Conservation (phyloP, 2,329 filamentous ascomycete genomes). For the Nemania sp. region DNA sequence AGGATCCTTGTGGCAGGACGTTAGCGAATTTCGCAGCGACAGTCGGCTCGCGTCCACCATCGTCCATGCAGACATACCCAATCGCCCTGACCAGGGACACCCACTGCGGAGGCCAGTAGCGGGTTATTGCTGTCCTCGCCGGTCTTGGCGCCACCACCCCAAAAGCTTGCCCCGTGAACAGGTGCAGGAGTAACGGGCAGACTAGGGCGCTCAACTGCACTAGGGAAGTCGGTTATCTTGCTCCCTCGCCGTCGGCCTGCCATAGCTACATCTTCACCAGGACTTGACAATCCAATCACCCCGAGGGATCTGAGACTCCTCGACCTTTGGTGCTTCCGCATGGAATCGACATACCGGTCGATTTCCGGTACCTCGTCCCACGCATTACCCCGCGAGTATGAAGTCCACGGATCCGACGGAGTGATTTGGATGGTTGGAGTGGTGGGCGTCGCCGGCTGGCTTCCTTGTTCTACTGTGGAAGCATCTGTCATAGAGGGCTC, state of each 20-base stretch:
- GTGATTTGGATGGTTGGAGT: slow-evolving; percentile 54
- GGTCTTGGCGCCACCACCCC: slow-evolving; percentile 55
- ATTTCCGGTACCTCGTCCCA: slow-evolving; percentile 95
- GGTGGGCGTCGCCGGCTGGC: slow-evolving; percentile 52
- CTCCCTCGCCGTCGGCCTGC: slow-evolving; percentile 50
- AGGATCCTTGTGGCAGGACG: slow-evolving; percentile 67
- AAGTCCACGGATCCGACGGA: slow-evolving; percentile 68
- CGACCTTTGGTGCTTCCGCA: slow-evolving; percentile 63
- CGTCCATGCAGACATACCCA: slow-evolving; percentile 82
- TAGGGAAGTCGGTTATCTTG: slow-evolving; percentile 86
- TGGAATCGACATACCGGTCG: slow-evolving; percentile 78
- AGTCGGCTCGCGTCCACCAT: slow-evolving; percentile 55
- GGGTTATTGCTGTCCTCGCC: slow-evolving; percentile 57
- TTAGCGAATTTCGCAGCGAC: slow-evolving; percentile 61
- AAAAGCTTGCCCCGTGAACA: slow-evolving; percentile 69
- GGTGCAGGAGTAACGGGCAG: slow-evolving; percentile 90
- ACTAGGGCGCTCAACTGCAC: slow-evolving; percentile 79
- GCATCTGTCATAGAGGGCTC: slow-evolving; percentile 45
- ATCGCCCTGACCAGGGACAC: slow-evolving; percentile 84
- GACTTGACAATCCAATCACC: slow-evolving; percentile 32
- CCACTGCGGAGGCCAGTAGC: slow-evolving; percentile 74
- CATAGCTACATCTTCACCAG: slow-evolving; percentile 42
- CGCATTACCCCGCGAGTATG: slow-evolving; percentile 78
- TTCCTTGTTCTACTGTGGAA: slow-evolving; percentile 44
- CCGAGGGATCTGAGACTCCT: slow-evolving; percentile 41